Evolutionary conservation across 441 rosid genomes (phyloP), one percentile per base, ranked within the genome.

Genomic region (Arabidopsis lyrata): DNA sequence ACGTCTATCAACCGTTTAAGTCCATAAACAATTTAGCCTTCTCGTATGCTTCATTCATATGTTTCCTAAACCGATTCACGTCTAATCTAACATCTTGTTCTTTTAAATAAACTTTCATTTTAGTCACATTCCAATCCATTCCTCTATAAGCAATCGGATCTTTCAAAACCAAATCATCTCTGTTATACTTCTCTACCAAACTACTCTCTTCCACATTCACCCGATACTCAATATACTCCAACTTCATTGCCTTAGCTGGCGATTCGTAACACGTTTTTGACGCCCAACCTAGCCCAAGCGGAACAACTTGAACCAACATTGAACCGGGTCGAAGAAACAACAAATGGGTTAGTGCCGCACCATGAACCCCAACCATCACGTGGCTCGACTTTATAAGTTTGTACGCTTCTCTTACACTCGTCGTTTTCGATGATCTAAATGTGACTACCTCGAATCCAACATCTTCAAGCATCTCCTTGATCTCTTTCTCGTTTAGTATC

Each of bases 281-380:
- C 52, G 48, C 84, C 91, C 88, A 88, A 3, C 70, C 70, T 4
- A 72, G 16, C 5, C 93, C 91, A 14, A 86, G 1, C 2, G 90
- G 93, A 59, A 85, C 85, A 78, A 86, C 81, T 49, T 86, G 95
- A 69, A 83, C 42, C 2, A 91, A 74, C 8, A 78, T 80, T 9
- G 91, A 58, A 0, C 94, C 86, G 0, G 83, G 81, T 42, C 86
- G 68, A 16, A 87, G 85, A 68, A 87, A 87, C 76, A 86, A 66
- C 3, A 68, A 49, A 42, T 88, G 91, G 0, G 90, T 85, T 4
- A 87, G 76, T 4, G 86, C 92, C 1, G 94, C 92, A 15, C 91
- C 92, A 5, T 89, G 97, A 14, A 91, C 85, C 49, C 95, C 91
- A 0, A 85, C 52, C 83, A 87, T 74, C 3, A 74, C 88, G 2